Percentiles rank a stretch among this genome's conserved stretches.
phyloP scores from a whole-genome alignment of 2,329 filamentous ascomycete species.

The Neoarthrinium moseri region DNA sequence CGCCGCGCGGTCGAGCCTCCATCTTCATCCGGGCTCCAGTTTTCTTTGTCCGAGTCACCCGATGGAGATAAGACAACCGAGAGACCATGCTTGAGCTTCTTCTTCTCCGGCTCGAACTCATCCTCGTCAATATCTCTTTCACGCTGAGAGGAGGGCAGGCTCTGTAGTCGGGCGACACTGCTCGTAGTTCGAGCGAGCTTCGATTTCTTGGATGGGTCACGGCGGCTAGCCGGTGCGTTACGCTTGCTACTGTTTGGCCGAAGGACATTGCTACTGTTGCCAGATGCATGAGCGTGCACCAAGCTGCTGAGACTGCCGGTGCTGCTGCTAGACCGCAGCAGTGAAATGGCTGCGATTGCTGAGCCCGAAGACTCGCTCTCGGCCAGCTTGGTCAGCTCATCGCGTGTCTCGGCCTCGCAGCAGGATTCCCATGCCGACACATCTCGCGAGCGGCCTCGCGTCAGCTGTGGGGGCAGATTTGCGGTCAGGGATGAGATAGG shows the following conservation, averaged over 20 bases:
- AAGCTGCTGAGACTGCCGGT: slow-evolving; percentile 38
- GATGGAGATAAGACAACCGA: slow-evolving; percentile 41
- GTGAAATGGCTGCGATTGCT: slow-evolving; percentile 76
- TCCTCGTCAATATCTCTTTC: slow-evolving; percentile 2
- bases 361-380: slow-evolving; percentile 79
- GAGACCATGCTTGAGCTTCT: slow-evolving; percentile 37
- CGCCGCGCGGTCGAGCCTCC: slow-evolving; percentile 34
- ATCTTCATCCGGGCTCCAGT: slow-evolving; percentile 65
- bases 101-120: slow-evolving; percentile 23
- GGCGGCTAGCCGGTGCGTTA: slow-evolving; percentile 45
- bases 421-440: slow-evolving; percentile 90
- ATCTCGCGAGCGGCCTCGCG: slow-evolving; percentile 77
- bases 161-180: slow-evolving; percentile 62
- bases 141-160: slow-evolving; percentile 28
- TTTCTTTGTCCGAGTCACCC: slow-evolving; percentile 91
- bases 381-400: slow-evolving; percentile 76
- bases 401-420: slow-evolving; percentile 76
- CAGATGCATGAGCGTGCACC: slow-evolving; percentile 30
- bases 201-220: slow-evolving; percentile 52
- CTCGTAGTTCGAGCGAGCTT: slow-evolving; percentile 62
- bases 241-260: slow-evolving; percentile 64
- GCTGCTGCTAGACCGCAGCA: slow-evolving; percentile 68
- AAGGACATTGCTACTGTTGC: slow-evolving; percentile 31
- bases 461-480: slow-evolving; percentile 53
- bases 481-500: slow-evolving; percentile 52